Conservation (phyloP, 2,329 filamentous ascomycete species). For the Scleromitrula shiraiana region DNA sequence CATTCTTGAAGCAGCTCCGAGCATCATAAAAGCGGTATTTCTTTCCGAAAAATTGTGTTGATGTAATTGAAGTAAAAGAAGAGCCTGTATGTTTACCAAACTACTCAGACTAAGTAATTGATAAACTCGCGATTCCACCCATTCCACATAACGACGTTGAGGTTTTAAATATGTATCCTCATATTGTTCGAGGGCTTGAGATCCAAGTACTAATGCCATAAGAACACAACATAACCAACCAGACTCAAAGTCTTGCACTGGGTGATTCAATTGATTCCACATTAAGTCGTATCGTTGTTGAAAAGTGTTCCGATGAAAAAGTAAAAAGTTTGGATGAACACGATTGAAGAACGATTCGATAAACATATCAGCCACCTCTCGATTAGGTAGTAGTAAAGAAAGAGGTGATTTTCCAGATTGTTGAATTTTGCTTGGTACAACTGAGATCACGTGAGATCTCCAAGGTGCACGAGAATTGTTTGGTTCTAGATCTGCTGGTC, state of each 20-base stretch:
- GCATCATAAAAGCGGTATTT: conserved; percentile 34
- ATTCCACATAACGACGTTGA: conserved; percentile 29
- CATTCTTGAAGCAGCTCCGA: conserved; percentile 35
- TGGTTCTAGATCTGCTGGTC: conserved; percentile 4
- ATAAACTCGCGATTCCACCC: conserved; percentile 31
- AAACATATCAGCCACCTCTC: conserved; percentile 32
- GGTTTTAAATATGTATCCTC: conserved; percentile 28
- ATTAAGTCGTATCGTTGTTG: conserved; percentile 32
- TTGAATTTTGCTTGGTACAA: neutral
- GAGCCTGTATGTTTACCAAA: conserved; percentile 35
- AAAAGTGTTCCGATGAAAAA: conserved; percentile 36
- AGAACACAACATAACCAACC: conserved; percentile 36
- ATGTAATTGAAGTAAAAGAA: conserved; percentile 35
- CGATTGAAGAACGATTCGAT: conserved; percentile 34
- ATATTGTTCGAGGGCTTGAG: conserved; percentile 30
- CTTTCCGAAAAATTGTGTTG: conserved; percentile 36
- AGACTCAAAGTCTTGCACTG: conserved; percentile 30
- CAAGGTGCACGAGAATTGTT: neutral
- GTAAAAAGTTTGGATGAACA: conserved; percentile 33
- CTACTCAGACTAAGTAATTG: conserved; percentile 32
- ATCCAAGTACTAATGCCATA: conserved; percentile 31
- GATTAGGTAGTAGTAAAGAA: conserved; percentile 28
- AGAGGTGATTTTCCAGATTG: conserved; percentile 18
- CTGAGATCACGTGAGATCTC: neutral
- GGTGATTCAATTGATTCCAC: conserved; percentile 24